These are phyloP conservation scores for Cladosporium phlei DNA, from an alignment of 2,329 filamentous ascomycete genomes.

Conservation along the genomic window DNA sequence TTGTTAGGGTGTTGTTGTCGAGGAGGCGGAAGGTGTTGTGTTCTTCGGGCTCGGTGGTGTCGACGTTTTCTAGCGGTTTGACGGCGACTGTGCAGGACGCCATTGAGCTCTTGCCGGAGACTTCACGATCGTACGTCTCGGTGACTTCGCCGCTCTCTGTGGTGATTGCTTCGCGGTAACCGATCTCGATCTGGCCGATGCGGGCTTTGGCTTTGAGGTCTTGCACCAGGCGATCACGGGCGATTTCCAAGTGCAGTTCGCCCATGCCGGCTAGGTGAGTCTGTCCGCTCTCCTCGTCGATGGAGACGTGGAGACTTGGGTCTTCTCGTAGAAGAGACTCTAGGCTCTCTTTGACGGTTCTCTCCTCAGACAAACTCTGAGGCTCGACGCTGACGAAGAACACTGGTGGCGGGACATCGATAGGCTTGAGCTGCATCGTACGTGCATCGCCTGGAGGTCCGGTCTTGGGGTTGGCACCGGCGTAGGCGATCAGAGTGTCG, in stretches of 20 bases:
- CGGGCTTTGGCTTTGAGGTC: constrained; percentile 81
- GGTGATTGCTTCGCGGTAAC: constrained; percentile 81
- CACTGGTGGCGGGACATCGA: constrained; percentile 84
- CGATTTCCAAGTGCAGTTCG: constrained; percentile 90
- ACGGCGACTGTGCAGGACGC: constrained; percentile 69
- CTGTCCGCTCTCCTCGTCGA: constrained; percentile 86
- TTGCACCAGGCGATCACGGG: constrained; percentile 77
- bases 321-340: constrained; percentile 82
- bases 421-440: constrained; percentile 76
- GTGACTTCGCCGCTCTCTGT: constrained; percentile 53
- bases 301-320: constrained; percentile 77
- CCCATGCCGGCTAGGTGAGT: constrained; percentile 96
- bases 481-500: constrained; percentile 79
- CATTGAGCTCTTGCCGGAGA: constrained; percentile 74
- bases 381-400: constrained; percentile 95
- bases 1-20: constrained; percentile 67
- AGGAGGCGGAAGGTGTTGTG: constrained; percentile 41
- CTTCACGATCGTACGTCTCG: constrained; percentile 68
- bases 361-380: constrained; percentile 70
- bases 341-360: constrained; percentile 70
- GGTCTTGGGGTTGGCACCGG: constrained; percentile 55
- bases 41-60: neutral
- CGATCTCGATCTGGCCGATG: constrained; percentile 90
- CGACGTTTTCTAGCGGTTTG: constrained; percentile 50
- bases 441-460: constrained; percentile 65